Evolutionary conservation across 305 asterid genomes (phyloP).

Genomic region (Fraxinus sp.): DNA sequence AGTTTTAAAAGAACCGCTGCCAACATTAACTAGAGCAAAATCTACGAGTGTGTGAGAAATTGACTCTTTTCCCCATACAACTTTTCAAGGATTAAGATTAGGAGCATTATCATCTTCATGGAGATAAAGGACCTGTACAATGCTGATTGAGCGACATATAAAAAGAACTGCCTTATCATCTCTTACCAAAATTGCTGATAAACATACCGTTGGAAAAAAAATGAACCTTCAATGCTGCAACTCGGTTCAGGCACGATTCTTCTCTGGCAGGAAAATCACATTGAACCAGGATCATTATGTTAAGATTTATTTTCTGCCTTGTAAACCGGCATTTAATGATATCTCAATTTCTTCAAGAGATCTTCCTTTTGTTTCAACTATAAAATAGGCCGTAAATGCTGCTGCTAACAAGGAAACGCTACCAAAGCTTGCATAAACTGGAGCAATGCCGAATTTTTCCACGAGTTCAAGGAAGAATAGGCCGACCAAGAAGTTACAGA

Average conservation of each 20-base stretch:
- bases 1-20: background rate
- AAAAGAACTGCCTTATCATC: background rate
- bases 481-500: slow-evolving; percentile 85
- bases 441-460: slow-evolving; percentile 59
- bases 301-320: slow-evolving; percentile 16
- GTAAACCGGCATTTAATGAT: slow-evolving; percentile 43
- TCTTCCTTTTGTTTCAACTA: slow-evolving; percentile 74
- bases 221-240: background rate
- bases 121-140: background rate
- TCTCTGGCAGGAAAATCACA: background rate
- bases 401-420: slow-evolving; percentile 67
- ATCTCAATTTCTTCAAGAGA: slow-evolving; percentile 87
- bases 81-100: background rate
- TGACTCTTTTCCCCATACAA: background rate
- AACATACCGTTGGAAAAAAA: background rate
- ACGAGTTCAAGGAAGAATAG: slow-evolving; percentile 71
- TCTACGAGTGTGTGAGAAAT: background rate
- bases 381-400: slow-evolving; percentile 52
- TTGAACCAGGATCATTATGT: background rate
- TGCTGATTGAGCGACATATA: background rate
- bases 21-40: background rate
- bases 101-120: background rate
- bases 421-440: slow-evolving; percentile 66
- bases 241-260: background rate
- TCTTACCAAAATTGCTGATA: background rate